Conservation (phyloP, 257 asterid genomes). For the Thymus mandschuricus region DNA sequence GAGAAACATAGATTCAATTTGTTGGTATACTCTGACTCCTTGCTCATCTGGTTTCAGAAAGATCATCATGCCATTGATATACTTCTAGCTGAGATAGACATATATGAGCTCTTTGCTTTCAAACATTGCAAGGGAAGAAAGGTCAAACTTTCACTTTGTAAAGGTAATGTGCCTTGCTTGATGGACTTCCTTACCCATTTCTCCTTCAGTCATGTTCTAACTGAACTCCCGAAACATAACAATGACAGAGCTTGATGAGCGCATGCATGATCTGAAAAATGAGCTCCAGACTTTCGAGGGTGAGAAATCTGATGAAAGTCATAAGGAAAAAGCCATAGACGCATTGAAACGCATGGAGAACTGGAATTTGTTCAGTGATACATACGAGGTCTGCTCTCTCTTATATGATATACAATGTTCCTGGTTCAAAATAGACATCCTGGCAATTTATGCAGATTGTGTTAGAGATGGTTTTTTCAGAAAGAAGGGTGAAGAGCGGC, state of each 20-base stretch:
- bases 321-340: constrained; percentile 75
- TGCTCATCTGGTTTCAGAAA: constrained; percentile 48
- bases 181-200: constrained; percentile 1
- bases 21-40: constrained; percentile 10
- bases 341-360: constrained; percentile 97
- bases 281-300: constrained; percentile 89
- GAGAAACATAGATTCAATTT: background rate
- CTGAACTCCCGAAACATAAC: constrained; percentile 28
- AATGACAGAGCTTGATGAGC: constrained; percentile 94
- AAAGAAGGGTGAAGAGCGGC: too few relatives aligned
- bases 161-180: constrained; percentile 55
- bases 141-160: constrained; percentile 97
- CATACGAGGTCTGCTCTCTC: constrained; percentile 62
- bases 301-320: constrained; percentile 79
- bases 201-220: constrained; percentile 23
- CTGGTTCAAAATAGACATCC: constrained; percentile 10
- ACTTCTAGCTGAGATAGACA: constrained; percentile 97
- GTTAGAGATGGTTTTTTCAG: too few relatives aligned
- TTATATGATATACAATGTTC: constrained; percentile 15
- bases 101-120: constrained; percentile 95
- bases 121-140: constrained; percentile 95
- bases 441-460: background rate
- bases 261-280: constrained; percentile 87
- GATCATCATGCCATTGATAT: constrained; percentile 92
- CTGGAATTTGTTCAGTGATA: constrained; percentile 92